Evolutionary conservation across 352 stramenopile genomes (phyloP).

Genomic region (Aphanomyces cochlioides): DNA sequence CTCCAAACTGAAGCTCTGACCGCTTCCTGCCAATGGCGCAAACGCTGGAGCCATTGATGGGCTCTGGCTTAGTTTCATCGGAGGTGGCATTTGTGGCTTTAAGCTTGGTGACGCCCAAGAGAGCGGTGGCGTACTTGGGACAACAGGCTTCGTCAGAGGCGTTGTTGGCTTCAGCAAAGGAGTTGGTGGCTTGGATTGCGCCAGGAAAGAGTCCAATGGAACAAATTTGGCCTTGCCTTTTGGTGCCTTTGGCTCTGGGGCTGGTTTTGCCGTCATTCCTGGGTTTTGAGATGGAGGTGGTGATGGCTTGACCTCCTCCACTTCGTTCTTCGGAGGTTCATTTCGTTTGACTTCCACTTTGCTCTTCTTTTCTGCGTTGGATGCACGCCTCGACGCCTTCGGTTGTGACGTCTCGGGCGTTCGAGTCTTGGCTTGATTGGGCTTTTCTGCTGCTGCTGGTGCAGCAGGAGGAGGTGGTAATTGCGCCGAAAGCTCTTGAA

Average conservation of each 20-base stretch:
- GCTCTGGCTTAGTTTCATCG: background rate
- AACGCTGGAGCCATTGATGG: background rate
- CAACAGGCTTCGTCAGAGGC: too few species aligned
- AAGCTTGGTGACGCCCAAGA: background rate
- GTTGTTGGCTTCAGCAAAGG: background rate
- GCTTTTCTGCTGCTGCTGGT: background rate
- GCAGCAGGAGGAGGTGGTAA: background rate
- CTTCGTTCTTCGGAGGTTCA: background rate
- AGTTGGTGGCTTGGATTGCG: background rate
- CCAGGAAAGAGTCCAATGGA: constrained; percentile 48
- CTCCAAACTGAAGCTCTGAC: constrained; percentile 1
- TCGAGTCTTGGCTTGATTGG: too few species aligned
- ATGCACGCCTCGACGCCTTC: background rate
- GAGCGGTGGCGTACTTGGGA: background rate
- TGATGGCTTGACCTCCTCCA: background rate
- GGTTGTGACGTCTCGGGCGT: background rate
- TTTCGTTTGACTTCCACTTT: background rate
- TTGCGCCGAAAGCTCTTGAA: background rate
- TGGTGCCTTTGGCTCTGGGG: background rate
- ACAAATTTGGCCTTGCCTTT: constrained; percentile 51
- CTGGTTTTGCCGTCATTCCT: background rate
- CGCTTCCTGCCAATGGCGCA: background rate
- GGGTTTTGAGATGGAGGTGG: background rate
- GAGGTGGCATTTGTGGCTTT: background rate
- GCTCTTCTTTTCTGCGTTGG: too few species aligned